Evolutionary conservation across 2,329 filamentous ascomycete species (phyloP), one percentile per base, ranked within the genome.

Genomic region (Trichophyton mentagrophytes): DNA sequence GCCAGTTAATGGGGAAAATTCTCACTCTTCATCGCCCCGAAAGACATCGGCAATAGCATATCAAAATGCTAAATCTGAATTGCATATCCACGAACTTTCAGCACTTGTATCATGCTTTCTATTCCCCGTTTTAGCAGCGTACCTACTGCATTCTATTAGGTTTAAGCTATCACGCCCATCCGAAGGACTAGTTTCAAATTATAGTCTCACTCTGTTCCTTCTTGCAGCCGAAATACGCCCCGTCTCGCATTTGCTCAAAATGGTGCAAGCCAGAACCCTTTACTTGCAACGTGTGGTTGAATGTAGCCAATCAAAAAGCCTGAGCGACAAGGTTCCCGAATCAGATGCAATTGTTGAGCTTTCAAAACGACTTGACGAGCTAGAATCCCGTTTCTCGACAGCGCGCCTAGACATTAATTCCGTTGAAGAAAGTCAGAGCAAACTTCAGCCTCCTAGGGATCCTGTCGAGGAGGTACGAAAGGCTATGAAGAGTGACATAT

Each of bases 131-230:
- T 70, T 90, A 3, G 88, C 89, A n/a, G 88, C 91, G 30, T 93
- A 87, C 73, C 77, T 96, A 44, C 79, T 97, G 9, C 91, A 96
- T 70, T 78, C 83, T 20, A 88, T 96, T 62, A 84, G 92, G 58
- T 82, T 81, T 7, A 89, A 92, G 67, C 82, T 97, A 17, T 91
- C 88, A 25, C 81, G 88, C 1, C 89, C 88, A 0, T 90, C 90
- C 0, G 90, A 95, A 71, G 89, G 89, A 1, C 78, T 97, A 9
- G 86, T 97, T 5, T 95, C 90, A 3, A 89, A 96, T 72, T 95
- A 92, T 75, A 96, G 96, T 72, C 79, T 97, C 60, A 90, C 87
- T 11, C 89, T 97, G 59, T 97, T 96, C 72, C 78, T 96, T 2
- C 80, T 96, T 17, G 89, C 88, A 0, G 88, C 92, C 2, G 92